Base-by-base conservation (phyloP, 164 flowering plant species). In the Taxillus chinensis region DNA sequence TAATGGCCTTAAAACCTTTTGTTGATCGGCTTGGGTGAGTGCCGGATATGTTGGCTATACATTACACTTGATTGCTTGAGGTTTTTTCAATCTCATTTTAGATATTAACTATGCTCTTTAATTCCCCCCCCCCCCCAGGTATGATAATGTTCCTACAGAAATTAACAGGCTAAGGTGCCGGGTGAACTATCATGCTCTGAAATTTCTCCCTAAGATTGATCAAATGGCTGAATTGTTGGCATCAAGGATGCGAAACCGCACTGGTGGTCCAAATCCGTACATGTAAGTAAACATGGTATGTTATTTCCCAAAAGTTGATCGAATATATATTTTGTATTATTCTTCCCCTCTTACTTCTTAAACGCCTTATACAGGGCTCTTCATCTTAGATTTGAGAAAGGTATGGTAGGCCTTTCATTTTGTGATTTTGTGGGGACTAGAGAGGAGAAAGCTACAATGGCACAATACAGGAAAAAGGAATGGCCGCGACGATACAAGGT, bases 401-500 rank as follows among this genome's bases (percentile, higher is more conserved):
- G 99, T 27, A 91, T 89, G 99, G 99, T 95, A 7, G 99, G 99
- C 54, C 78, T 91, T 51, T 95, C 99, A 4, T 95, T 95, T 68
- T 91, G 99, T 71, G 99, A 95, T 82, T 95, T 95, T 73, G 97
- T 95, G 71, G 99, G 97, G 57, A 87, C 96, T 56, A 81, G 99
- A 73, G 86, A 87, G 43, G 99, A 95, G 79, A 91, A 95, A 76
- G 87, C 77, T 55, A 78, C 69, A 70, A 95, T 95, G 99, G 93
- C 93, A 51, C 79, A 82, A 66, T 95, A 95, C 73, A 82, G 99
- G 64, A 80, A 81, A 68, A 91, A 95, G 65, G 99, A 95, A 80
- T 95, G 99, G 99, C 99, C 97, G 69, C 83, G 97, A 40, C 86
- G 99, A 41, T 91, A 80, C 65, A 95, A 91, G 91, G 99, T 91